Conservation (phyloP, 768 basidiomycete genomes). For the Suillus ampliporus region DNA sequence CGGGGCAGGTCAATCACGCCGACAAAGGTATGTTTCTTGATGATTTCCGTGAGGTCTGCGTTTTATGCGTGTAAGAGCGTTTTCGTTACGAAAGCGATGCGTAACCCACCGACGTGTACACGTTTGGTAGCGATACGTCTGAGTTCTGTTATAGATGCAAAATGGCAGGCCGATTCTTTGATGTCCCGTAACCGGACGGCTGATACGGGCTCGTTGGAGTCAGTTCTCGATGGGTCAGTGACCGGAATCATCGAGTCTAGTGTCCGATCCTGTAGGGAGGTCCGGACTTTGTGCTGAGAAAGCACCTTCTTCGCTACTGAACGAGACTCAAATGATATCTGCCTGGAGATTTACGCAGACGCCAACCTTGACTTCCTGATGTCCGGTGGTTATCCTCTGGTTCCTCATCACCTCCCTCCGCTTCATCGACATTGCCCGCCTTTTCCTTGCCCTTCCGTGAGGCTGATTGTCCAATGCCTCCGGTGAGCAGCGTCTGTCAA, state of each 20-base stretch:
- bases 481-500: conserved; percentile 63
- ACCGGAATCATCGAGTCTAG: conserved; percentile 95
- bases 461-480: conserved; percentile 46
- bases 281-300: conserved; percentile 92
- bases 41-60: conserved; percentile 80
- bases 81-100: neutral
- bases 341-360: conserved; percentile 1
- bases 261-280: conserved; percentile 85
- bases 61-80: neutral
- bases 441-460: conserved; percentile 29
- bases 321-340: neutral
- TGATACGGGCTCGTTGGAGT: conserved; percentile 25
- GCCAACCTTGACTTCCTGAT: conserved; percentile 31
- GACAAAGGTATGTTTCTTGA: conserved; percentile 89
- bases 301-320: conserved; percentile 52
- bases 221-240: conserved; percentile 54
- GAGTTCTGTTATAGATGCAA: conserved; percentile 76
- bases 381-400: conserved; percentile 35
- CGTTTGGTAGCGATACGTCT: conserved; percentile 61
- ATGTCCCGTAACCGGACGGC: conserved; percentile 54
- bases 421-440: conserved; percentile 47
- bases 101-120: conserved; percentile 69
- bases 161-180: conserved; percentile 73
- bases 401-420: conserved; percentile 32
- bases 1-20: conserved; percentile 83